These are phyloP conservation scores for Naegleria fowleri DNA, from an alignment of 208 protist genomes.

Conservation along the genomic window DNA sequence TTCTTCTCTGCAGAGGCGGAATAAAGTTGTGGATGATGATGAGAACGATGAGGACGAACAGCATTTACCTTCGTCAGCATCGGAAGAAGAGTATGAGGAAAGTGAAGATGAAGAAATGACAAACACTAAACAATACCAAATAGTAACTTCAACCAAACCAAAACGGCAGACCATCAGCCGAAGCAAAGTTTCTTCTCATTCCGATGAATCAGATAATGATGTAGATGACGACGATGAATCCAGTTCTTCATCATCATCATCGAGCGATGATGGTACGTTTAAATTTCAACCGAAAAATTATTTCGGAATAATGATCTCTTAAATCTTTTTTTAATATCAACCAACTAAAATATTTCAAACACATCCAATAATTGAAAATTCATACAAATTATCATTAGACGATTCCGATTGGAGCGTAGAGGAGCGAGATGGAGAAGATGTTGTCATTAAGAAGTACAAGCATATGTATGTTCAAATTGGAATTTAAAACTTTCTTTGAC, in stretches of 20 bases:
- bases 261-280: neutral
- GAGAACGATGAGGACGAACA: neutral
- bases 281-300: neutral
- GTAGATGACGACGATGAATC: neutral
- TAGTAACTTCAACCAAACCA: neutral
- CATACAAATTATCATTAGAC: no score
- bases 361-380: no score
- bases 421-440: neutral
- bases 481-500: neutral
- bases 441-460: neutral
- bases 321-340: no score
- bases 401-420: neutral
- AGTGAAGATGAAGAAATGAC: no score
- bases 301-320: neutral
- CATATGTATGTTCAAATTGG: neutral
- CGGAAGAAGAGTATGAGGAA: neutral
- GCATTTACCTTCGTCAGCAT: neutral
- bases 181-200: neutral
- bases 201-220: neutral
- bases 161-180: neutral
- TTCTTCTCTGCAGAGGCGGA: neutral
- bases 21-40: neutral
- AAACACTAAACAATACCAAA: neutral
- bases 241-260: neutral
- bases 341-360: no score